These are phyloP conservation scores for Fusarium oligoseptatum DNA, from an alignment of 2,329 filamentous ascomycete species.

Conservation along the genomic window DNA sequence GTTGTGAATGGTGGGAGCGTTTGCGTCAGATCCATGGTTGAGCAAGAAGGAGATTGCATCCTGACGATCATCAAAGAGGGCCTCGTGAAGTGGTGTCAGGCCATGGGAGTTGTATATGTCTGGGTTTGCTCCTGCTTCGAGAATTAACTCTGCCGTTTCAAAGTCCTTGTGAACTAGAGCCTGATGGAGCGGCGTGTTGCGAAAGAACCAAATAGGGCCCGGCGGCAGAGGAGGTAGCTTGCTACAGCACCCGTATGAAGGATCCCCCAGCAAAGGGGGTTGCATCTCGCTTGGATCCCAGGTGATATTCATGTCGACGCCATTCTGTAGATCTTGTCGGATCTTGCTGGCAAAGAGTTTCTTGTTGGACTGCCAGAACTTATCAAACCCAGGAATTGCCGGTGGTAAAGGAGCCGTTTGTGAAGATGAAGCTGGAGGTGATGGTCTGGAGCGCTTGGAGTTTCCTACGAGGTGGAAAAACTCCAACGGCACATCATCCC, in stretches of 20 bases:
- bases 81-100: background rate
- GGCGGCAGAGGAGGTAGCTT: background rate
- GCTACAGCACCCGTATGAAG: background rate
- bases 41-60: background rate
- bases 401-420: background rate
- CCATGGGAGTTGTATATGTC: background rate
- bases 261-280: background rate
- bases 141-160: background rate
- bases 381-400: background rate
- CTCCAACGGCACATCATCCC: background rate
- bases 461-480: background rate
- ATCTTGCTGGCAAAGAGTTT: background rate
- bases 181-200: background rate
- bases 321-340: background rate
- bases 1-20: background rate
- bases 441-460: background rate
- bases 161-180: background rate
- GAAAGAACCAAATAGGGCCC: background rate
- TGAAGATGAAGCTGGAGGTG: background rate
- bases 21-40: background rate
- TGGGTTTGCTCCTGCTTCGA: background rate
- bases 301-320: background rate
- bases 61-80: background rate
- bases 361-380: background rate
- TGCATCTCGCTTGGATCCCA: background rate